Evolutionary conservation across 257 asterid species (phyloP).

Genomic region (Ophiorrhiza pumila): DNA sequence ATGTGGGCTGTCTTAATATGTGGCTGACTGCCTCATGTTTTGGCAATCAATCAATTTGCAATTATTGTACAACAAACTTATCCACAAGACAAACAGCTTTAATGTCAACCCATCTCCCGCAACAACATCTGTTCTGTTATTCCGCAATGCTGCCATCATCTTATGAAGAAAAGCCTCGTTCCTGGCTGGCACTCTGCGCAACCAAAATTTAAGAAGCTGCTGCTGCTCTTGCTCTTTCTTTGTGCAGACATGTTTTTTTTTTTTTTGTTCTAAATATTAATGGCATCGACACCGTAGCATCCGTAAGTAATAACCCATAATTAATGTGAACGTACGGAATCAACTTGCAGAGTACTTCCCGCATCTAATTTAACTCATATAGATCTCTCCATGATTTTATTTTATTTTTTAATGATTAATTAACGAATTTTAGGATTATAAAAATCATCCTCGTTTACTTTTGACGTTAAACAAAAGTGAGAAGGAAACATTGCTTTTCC

Average conservation of each 20-base stretch:
- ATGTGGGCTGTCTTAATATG: constrained; percentile 5
- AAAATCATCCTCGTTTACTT: no score
- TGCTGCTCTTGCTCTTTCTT: no score
- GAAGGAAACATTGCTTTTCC: no score
- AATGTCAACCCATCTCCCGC: constrained; percentile 23
- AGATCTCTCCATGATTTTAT: background rate
- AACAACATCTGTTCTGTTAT: no score
- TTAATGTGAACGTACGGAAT: constrained; percentile 9
- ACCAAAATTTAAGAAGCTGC: background rate
- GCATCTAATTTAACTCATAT: background rate
- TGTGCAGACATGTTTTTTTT: constrained; percentile 10
- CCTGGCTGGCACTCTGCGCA: no score
- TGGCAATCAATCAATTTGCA: background rate
- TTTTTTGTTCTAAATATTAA: no score
- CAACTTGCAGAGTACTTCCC: constrained; percentile 1
- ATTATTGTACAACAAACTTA: constrained; percentile 8
- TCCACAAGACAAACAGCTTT: constrained; percentile 24
- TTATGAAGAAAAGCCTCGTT: no score
- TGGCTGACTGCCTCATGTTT: constrained; percentile 25
- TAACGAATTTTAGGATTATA: no score
- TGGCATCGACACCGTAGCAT: background rate
- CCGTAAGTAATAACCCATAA: background rate
- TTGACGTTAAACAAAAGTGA: no score
- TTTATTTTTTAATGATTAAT: background rate
- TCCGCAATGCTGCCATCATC: background rate